Evolutionary conservation across 2,329 filamentous ascomycete genomes (phyloP).

Genomic region (Colletotrichum limetticola): DNA sequence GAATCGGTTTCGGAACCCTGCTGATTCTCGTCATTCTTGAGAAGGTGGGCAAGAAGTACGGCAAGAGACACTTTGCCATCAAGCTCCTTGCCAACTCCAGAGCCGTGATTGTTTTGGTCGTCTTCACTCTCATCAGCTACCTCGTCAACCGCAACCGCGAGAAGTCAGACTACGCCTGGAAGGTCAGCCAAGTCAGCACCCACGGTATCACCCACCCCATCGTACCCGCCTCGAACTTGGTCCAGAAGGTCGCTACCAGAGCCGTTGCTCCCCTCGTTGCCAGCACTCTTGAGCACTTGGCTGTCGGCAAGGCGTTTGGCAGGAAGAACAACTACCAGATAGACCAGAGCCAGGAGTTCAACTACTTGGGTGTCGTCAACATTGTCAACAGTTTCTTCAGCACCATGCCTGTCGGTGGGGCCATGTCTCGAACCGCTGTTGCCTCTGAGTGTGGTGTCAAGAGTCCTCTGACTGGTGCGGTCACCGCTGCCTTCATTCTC

Average conservation of each 20-base stretch:
- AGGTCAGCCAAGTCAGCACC: constrained; percentile 66
- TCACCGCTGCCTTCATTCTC: constrained; percentile 71
- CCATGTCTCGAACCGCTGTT: constrained; percentile 75
- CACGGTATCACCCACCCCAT: constrained; percentile 62
- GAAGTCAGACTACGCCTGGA: constrained; percentile 63
- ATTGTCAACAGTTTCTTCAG: constrained; percentile 74
- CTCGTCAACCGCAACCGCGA: constrained; percentile 66
- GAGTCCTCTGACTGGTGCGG: constrained; percentile 68
- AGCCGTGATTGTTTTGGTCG: constrained; percentile 68
- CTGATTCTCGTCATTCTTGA: constrained; percentile 67
- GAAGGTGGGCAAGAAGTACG: constrained; percentile 69
- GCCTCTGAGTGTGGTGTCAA: constrained; percentile 73
- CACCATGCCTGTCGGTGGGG: constrained; percentile 71
- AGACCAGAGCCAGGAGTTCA: constrained; percentile 73
- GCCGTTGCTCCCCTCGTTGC: constrained; percentile 72
- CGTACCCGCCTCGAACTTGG: constrained; percentile 52
- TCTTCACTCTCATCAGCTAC: constrained; percentile 73
- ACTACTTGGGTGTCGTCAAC: constrained; percentile 71
- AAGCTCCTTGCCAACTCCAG: constrained; percentile 70
- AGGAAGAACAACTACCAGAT: constrained; percentile 71
- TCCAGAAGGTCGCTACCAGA: constrained; percentile 55
- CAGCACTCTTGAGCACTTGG: constrained; percentile 71
- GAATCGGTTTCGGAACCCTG: constrained; percentile 70
- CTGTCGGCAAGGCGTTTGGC: constrained; percentile 72
- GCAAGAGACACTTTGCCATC: constrained; percentile 66